Evolutionary conservation across 139 green algal genomes (phyloP).

Genomic region (Tetradesmus obliquus): DNA sequence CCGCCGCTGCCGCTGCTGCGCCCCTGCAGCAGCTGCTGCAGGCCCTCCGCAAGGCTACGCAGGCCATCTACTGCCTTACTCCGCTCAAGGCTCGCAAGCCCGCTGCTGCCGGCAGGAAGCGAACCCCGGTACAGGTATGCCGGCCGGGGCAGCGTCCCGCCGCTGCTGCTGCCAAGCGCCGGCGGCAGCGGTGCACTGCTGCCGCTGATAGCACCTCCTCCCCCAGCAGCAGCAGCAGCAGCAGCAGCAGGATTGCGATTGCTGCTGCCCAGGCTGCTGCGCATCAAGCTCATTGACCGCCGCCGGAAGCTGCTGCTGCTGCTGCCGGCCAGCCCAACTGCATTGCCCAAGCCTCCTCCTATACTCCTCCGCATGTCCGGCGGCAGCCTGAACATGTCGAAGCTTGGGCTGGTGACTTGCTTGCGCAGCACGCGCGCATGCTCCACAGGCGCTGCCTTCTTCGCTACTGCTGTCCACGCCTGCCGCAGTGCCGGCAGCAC

Average conservation of each 20-base stretch:
- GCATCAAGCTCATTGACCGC: background rate
- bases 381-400: background rate
- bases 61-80: background rate
- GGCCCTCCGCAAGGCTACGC: background rate
- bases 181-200: background rate
- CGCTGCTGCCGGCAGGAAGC: background rate
- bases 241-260: no score
- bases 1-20: no score
- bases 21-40: background rate
- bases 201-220: no score
- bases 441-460: background rate
- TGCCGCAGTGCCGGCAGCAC: background rate
- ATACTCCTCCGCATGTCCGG: background rate
- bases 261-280: background rate
- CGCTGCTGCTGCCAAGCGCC: background rate
- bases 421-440: background rate
- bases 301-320: background rate
- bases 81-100: background rate
- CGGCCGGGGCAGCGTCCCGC: background rate
- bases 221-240: no score
- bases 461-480: background rate
- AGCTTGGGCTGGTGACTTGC: background rate
- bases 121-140: background rate
- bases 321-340: background rate
- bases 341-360: no score